These are phyloP conservation scores for Platanthera guangdongensis DNA, from an alignment of 106 monocot genomes.

Conservation along the genomic window DNA sequence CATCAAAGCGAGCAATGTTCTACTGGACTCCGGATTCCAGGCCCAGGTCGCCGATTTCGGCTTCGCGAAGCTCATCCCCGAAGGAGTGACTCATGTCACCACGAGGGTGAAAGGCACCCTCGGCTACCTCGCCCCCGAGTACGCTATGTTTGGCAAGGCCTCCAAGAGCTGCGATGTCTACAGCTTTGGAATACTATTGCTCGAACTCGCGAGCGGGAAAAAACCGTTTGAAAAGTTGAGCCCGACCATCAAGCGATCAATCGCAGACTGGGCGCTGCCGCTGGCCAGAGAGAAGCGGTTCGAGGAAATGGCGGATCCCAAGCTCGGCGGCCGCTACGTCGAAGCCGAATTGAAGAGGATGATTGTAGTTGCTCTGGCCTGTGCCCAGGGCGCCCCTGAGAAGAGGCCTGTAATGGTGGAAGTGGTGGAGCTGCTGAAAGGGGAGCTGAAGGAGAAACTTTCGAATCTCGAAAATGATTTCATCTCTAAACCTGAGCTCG, in stretches of 20 bases:
- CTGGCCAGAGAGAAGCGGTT: slow-evolving; percentile 31
- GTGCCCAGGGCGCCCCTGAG: slow-evolving; percentile 31
- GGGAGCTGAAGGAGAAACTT: slow-evolving; percentile 17
- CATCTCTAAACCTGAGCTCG: slow-evolving; percentile 11
- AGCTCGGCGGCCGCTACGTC: slow-evolving; percentile 24
- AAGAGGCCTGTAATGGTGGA: slow-evolving; percentile 13
- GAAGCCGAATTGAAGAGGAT: slow-evolving; percentile 32
- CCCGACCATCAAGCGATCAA: slow-evolving; percentile 9
- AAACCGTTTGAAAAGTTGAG: slow-evolving; percentile 37
- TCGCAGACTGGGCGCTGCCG: slow-evolving; percentile 58
- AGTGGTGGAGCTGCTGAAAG: slow-evolving; percentile 29
- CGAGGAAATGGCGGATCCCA: slow-evolving; percentile 37
- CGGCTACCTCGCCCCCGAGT: slow-evolving; percentile 60
- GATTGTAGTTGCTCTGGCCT: slow-evolving; percentile 41
- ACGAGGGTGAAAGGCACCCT: slow-evolving; percentile 47
- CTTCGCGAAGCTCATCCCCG: slow-evolving; percentile 58
- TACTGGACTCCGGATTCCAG: slow-evolving; percentile 38
- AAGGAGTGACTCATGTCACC: slow-evolving; percentile 49
- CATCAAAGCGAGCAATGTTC: slow-evolving; percentile 10
- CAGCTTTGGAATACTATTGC: slow-evolving; percentile 52
- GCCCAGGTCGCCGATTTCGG: slow-evolving; percentile 57
- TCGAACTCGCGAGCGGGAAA: slow-evolving; percentile 53
- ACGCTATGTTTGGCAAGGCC: slow-evolving; percentile 47
- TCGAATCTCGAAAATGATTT: slow-evolving; percentile 18
- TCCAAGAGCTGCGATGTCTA: slow-evolving; percentile 61